Conservation (phyloP, 2,329 filamentous ascomycete species). For the Aspergillus fumigatiaffinis region DNA sequence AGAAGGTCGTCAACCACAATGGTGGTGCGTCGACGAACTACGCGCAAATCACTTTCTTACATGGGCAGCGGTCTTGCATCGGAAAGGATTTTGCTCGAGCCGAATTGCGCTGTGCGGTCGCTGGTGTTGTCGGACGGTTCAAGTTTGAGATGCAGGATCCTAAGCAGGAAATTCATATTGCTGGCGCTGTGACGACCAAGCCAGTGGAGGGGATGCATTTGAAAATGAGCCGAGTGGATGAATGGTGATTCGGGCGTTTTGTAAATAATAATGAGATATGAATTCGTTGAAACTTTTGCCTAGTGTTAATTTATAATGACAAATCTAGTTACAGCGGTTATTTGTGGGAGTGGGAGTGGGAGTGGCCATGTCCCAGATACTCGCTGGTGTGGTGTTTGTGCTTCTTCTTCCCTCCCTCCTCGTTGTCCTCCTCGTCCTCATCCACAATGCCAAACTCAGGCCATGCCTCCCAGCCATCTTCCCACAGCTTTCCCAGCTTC, state of each 20-base stretch:
- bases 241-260: slow-evolving; percentile 21
- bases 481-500: slow-evolving; percentile 49
- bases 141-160: slow-evolving; percentile 35
- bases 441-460: slow-evolving; percentile 35
- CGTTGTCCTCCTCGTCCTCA: slow-evolving; percentile 21
- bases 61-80: slow-evolving; percentile 36
- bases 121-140: slow-evolving; percentile 36
- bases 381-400: slow-evolving; percentile 26
- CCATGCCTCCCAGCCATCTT: slow-evolving; percentile 59
- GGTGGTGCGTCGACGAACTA: slow-evolving; percentile 37
- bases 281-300: not conserved
- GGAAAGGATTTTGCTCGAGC: slow-evolving; percentile 43
- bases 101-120: slow-evolving; percentile 38
- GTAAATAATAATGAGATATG: slow-evolving; percentile 1
- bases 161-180: slow-evolving; percentile 33
- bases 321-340: not conserved
- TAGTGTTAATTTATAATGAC: not conserved
- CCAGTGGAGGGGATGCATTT: slow-evolving; percentile 39
- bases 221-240: slow-evolving; percentile 28
- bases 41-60: slow-evolving; percentile 38
- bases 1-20: slow-evolving; percentile 50
- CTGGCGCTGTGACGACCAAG: slow-evolving; percentile 37
- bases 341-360: slow-evolving; percentile 12
- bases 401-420: slow-evolving; percentile 14
- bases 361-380: slow-evolving; percentile 18